phyloP scores from a whole-genome alignment of 2,329 filamentous ascomycete species.

The Sclerotinia sclerotiorum region DNA sequence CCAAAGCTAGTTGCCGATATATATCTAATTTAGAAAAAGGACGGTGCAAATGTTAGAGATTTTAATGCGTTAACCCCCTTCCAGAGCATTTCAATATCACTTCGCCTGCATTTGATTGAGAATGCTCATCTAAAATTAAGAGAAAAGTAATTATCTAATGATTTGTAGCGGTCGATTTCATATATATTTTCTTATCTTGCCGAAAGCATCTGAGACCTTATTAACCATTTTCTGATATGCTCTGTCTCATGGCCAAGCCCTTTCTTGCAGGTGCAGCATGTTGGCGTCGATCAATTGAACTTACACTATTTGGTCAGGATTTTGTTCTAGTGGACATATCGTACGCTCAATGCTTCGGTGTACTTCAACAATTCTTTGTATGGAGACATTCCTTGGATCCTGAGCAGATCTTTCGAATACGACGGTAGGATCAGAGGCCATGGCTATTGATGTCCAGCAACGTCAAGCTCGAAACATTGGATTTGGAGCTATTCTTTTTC shows the following conservation, averaged over 20 bases:
- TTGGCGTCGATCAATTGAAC: not conserved
- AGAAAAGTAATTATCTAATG: not conserved
- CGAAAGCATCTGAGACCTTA: slow-evolving; percentile 15
- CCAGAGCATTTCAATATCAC: not conserved
- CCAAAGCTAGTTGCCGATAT: not conserved
- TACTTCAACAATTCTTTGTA: not conserved
- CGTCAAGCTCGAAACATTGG: slow-evolving; percentile 34
- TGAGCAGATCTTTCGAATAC: not conserved
- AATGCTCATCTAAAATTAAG: not conserved
- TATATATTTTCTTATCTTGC: slow-evolving; percentile 7
- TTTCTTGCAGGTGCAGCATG: not conserved
- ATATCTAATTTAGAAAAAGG: not conserved
- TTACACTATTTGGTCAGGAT: not conserved
- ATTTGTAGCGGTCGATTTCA: not conserved
- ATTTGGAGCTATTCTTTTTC: slow-evolving; percentile 31
- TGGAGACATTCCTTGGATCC: slow-evolving; percentile 2
- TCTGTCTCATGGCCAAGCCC: not conserved
- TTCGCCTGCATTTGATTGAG: not conserved
- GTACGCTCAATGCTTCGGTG: slow-evolving; percentile 4
- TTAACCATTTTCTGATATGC: not conserved
- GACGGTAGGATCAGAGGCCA: slow-evolving; percentile 15
- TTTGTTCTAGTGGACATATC: not conserved
- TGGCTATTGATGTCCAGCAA: slow-evolving; percentile 33
- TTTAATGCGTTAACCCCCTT: not conserved
- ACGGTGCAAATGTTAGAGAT: not conserved